Percentiles rank a stretch among this genome's conserved stretches.
These are phyloP conservation scores for Fusarium goolgardi DNA, from an alignment of 2,329 filamentous ascomycete species.

Conservation along the genomic window DNA sequence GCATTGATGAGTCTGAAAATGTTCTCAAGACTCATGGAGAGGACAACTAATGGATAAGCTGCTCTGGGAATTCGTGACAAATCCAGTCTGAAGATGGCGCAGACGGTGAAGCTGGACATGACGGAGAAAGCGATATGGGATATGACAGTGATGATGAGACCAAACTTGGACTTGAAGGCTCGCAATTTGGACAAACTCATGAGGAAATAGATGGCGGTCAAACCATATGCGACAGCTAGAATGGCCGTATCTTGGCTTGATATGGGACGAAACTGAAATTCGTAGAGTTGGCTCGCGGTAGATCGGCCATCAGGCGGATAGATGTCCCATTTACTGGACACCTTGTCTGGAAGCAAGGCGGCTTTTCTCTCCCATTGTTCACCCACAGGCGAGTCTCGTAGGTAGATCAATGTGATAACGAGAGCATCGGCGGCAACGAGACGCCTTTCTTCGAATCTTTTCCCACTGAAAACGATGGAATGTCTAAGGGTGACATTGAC, in stretches of 20 bases:
- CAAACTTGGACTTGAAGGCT: slow-evolving; percentile 80
- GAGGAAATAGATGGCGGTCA: slow-evolving; percentile 73
- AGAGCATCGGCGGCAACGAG: slow-evolving; percentile 80
- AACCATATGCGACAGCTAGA: slow-evolving; percentile 72
- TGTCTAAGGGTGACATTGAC: slow-evolving; percentile 81
- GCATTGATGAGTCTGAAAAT: slow-evolving; percentile 83
- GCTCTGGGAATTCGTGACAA: slow-evolving; percentile 79
- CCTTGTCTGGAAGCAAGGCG: slow-evolving; percentile 61
- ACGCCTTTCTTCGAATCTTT: slow-evolving; percentile 74
- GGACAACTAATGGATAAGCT: slow-evolving; percentile 80
- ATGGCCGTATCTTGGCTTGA: slow-evolving; percentile 73
- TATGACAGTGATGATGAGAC: slow-evolving; percentile 76
- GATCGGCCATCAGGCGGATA: slow-evolving; percentile 70
- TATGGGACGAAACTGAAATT: slow-evolving; percentile 82
- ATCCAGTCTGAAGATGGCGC: slow-evolving; percentile 79
- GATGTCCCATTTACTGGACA: slow-evolving; percentile 69
- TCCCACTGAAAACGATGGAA: slow-evolving; percentile 85
- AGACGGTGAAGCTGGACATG: slow-evolving; percentile 82
- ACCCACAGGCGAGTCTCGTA: slow-evolving; percentile 71
- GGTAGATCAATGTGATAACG: slow-evolving; percentile 80
- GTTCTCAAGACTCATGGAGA: slow-evolving; percentile 82
- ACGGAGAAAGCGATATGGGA: slow-evolving; percentile 78
- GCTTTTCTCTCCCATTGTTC: slow-evolving; percentile 73
- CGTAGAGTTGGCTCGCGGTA: slow-evolving; percentile 72
- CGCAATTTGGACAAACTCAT: slow-evolving; percentile 74